Evolutionary conservation across 257 asterid species (phyloP), one percentile per base, ranked within the genome.

Genomic region (Solanum megistacrolobum): DNA sequence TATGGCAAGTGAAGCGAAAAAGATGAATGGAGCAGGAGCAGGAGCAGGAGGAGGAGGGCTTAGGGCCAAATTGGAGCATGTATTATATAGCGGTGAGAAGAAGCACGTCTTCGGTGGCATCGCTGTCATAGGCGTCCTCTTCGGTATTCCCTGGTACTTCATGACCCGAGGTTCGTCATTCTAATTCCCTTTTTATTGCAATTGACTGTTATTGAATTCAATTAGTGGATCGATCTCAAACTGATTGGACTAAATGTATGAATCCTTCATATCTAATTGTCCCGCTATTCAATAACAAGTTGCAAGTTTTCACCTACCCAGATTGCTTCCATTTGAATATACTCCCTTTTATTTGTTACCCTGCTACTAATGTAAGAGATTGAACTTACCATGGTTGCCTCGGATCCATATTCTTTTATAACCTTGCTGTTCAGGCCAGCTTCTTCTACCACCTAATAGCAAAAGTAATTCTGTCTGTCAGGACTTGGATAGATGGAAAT

Each of bases 71-170:
- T n/a, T 95, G 92, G 94, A 94, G 0, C 92, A 93, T 86, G 88
- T 83, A 87, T 43, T 94, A 13, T 93, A 95, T 92, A 96, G 99
- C 84, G 99, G 99, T 21, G 99, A 97, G 32, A 94, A 91, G 95
- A 97, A 92, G 92, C 98, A 97, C 88, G 98, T 97, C 43, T 6
- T 88, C 9, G 98, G 93, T 3, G 99, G 99, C 41, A 94, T 97
- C 88, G 98, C 93, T 87, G 89, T 97, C 41, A 87, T 97, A 34
- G 90, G 97, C 27, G 93, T 90, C 88, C 36, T 94, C 89, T 93
- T 95, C 87, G 97, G 95, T 36, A 92, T 94, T 81, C 98, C 99
- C 2, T 97, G 98, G 98, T 97, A 97, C 93, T 84, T 93, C 84
- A 94, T 92, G 98, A 95, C 83, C 91, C 93, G 92, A 89, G 98